Evolutionary conservation across 1,284 basidiomycete genomes (phyloP).

Genomic region (Pseudozyma hubeiensis): DNA sequence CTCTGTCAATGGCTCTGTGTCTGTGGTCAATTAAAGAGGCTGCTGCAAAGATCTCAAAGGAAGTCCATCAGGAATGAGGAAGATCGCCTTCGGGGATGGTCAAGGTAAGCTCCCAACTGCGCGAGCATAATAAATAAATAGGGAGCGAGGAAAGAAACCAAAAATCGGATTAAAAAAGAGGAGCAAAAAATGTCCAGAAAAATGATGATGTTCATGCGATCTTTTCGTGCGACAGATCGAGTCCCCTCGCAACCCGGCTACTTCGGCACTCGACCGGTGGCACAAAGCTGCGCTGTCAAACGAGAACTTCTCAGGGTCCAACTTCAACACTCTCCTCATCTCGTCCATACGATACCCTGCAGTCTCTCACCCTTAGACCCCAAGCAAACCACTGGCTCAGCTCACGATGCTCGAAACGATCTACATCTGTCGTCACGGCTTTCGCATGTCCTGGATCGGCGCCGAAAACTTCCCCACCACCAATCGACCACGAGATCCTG

Average conservation of each 20-base stretch:
- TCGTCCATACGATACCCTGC: background rate
- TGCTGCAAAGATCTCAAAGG: too few relatives aligned
- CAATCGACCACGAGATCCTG: conserved; percentile 79
- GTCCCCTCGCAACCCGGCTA: too few relatives aligned
- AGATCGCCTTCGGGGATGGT: too few relatives aligned
- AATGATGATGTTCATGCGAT: background rate
- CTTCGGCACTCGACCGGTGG: too few relatives aligned
- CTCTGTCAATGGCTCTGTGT: too few relatives aligned
- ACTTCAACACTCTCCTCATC: background rate
- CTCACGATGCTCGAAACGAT: conserved; percentile 76
- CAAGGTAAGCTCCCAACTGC: too few relatives aligned
- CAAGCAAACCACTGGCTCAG: background rate
- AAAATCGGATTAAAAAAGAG: background rate
- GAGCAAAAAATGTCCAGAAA: conserved; percentile 1
- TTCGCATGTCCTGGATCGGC: conserved; percentile 73
- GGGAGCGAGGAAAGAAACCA: background rate
- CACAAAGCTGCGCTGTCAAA: too few relatives aligned
- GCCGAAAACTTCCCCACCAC: conserved; percentile 76
- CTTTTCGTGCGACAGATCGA: too few relatives aligned
- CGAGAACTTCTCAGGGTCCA: conserved; percentile 8
- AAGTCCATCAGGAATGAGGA: too few relatives aligned
- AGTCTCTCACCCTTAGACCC: background rate
- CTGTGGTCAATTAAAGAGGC: too few relatives aligned
- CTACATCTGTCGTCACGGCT: conserved; percentile 79
- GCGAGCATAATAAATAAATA: too few relatives aligned